Evolutionary conservation across 164 flowering plant genomes (phyloP).

Genomic region (Sedum album): DNA sequence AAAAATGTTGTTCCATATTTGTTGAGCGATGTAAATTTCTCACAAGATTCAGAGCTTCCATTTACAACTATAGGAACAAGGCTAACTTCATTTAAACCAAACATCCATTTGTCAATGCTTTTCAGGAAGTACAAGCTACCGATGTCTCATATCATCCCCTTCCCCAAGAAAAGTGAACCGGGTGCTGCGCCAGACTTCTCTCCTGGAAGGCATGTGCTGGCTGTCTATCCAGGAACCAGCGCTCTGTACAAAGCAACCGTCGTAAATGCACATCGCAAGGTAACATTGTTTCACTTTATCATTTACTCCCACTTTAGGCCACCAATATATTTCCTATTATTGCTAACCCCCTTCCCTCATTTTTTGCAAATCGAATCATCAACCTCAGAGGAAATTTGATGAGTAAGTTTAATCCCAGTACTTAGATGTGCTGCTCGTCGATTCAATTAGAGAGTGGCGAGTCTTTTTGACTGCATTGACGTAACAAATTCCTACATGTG

Average conservation of each 20-base stretch:
- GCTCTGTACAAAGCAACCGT: slow-evolving; percentile 65
- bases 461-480: background rate
- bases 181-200: slow-evolving; percentile 46
- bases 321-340: slow-evolving; percentile 10
- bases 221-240: slow-evolving; percentile 92
- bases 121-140: slow-evolving; percentile 10
- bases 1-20: background rate
- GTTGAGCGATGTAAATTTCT: too few species aligned
- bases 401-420: slow-evolving; percentile 58
- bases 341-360: background rate
- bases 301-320: background rate
- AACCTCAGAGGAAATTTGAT: slow-evolving; percentile 68
- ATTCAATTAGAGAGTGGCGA: background rate
- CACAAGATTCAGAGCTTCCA: too few species aligned
- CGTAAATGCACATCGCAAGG: slow-evolving; percentile 64
- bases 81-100: slow-evolving; percentile 13
- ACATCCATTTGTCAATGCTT: background rate
- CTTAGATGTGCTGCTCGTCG: background rate
- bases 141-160: slow-evolving; percentile 3
- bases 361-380: slow-evolving; percentile 15
- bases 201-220: slow-evolving; percentile 77
- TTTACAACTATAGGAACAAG: slow-evolving; percentile 49
- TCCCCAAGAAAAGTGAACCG: slow-evolving; percentile 9
- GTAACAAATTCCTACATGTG: background rate
- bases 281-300: slow-evolving; percentile 14